Base-by-base conservation (phyloP, 176 grass and related monocot genomes). In the Triticum dicoccoides region DNA sequence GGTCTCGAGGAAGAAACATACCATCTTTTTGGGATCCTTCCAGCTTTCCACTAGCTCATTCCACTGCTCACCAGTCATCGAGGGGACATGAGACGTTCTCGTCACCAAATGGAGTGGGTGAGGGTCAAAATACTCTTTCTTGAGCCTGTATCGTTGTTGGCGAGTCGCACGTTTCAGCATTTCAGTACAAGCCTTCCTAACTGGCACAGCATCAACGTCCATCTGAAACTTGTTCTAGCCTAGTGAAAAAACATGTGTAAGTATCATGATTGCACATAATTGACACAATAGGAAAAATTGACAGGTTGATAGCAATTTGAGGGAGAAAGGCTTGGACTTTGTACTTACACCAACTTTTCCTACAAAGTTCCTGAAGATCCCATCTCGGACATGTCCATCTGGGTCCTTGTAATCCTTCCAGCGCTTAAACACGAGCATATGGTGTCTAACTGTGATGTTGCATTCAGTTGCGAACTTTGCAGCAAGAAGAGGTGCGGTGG, bases 391-490 rank as follows among this genome's bases (percentile, higher is more conserved):
- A 56, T 56, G 15, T 56, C 52, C 52, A 6, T 56, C 6, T 20
- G 17, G 52, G 52, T 56, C 7, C 38, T 84, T 65, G 18, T 84
- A 84, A 8, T 44, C 39, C 25, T 32, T 76, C 71, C 58, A 51
- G 3, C 49, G 69, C 11, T 5, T 27, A 20, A 74, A 21, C 8
- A 84, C 4, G 15, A 15, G 59, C 9, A 84, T 3, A 20, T 76
- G 71, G 71, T 76, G 32, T 18, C 59, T 65, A 0, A 76, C 39
- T 33, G 1, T 13, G 3, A 65, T n/a, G 6, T 84, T 84, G 71
- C 71, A 84, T 65, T 65, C 39, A 76, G 59, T 76, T 76, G 71
- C 71, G 17, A 65, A 65, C 41, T 76, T 84, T 76, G 38, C 71
- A 49, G 39, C 71, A 84, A 84, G 17, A 30, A 49, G 70, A 41